Conservation (phyloP, 805 yeast genomes). For the Yarrowia yakushimensis region DNA sequence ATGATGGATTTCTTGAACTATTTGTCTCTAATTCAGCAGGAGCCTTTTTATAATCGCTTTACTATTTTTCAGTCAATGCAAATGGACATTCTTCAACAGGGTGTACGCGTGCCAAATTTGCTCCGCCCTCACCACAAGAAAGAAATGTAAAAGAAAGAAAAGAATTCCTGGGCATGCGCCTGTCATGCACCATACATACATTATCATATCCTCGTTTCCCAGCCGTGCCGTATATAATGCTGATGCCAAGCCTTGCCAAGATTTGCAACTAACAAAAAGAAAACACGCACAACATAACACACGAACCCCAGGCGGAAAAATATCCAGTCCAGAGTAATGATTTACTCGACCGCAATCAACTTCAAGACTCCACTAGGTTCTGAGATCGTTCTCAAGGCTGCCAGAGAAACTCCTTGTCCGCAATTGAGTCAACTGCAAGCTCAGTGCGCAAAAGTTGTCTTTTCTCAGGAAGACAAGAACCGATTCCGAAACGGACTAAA, state of each 20-base stretch:
- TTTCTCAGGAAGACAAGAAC: conserved; percentile 1
- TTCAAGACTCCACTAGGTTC: conserved; percentile 6
- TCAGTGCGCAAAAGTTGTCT: neutral
- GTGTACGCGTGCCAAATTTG: conserved; percentile 7
- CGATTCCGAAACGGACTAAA: neutral
- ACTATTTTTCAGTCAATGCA: too few species aligned
- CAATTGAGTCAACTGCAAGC: neutral
- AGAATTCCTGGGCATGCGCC: too few species aligned
- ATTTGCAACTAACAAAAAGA: neutral
- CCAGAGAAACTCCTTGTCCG: conserved; percentile 3
- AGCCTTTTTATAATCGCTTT: too few species aligned
- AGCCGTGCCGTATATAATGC: conserved; percentile 16
- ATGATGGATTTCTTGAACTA: too few species aligned
- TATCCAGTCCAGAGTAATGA: neutral
- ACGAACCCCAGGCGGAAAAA: neutral
- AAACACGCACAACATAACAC: neutral
- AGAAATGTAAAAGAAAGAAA: conserved; percentile 12
- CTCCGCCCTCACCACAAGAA: neutral
- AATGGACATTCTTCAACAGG: too few species aligned
- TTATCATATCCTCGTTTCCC: conserved; percentile 2
- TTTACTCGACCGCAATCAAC: conserved; percentile 5
- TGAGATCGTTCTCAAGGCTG: neutral
- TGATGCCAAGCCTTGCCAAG: conserved; percentile 10
- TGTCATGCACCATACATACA: conserved; percentile 16
- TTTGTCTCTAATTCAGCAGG: neutral